Evolutionary conservation across 768 basidiomycete species (phyloP), one percentile per base, ranked within the genome.

Genomic region (Chlorophyllum brunneum): DNA sequence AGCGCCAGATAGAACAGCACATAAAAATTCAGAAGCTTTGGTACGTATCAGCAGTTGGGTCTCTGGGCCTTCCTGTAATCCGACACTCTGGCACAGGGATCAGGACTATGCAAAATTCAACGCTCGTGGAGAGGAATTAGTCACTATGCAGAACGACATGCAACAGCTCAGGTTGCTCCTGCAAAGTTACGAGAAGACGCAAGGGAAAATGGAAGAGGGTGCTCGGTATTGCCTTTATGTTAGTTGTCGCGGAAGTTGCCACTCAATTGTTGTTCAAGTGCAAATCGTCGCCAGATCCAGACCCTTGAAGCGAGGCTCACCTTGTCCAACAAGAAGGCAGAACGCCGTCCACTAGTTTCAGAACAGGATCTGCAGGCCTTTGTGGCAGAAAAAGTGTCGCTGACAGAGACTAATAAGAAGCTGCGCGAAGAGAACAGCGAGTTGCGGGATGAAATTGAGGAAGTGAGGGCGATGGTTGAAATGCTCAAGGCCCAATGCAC

Each of bases 1-100:
- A 97, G 63, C 73, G 71, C n/a, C 86, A 89, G 59, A 91, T 95
- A 39, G 85, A 90, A 47, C 88, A 93, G 60, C 79, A 91, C 54
- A 71, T 85, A 37, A 81, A 83, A 51, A 79, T 87, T 61, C 88
- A 92, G 61, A 76, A 79, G 45, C 67, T 92, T 58, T 95, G 92
- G 93, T 90, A 65, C 26, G 80, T 67, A 16, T 31, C 27, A 16
- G n/a, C n/a, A n/a, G 31, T 52, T 2, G 23, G 5, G 29, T 10
- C 13, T 43, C 51, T 34, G 38, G 38, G 11, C 7, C 5, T 16
- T 1, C 29, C 22, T 22, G 27, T 33, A 13, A 45, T 23, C 22
- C 29, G n/a, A n/a, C 6, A 37, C 39, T 41, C 30, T 16, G 10
- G 10, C 29, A 23, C 55, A 92, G 90, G 87, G 86, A 90, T 55